Conservation (phyloP, 768 basidiomycete species). For the Dioszegia crocea region DNA sequence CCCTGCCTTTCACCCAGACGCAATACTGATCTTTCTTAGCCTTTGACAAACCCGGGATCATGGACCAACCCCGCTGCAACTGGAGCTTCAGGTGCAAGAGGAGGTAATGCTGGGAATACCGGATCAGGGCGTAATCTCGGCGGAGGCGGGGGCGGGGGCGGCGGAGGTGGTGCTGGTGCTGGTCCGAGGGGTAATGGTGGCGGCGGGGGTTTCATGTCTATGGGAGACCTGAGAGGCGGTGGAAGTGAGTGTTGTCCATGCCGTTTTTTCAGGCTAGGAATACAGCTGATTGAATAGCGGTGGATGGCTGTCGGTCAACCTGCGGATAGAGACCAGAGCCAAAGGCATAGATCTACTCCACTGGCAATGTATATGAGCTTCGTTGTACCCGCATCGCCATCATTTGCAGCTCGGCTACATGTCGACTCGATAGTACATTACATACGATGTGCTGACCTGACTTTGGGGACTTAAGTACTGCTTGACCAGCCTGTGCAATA, state of each 20-base stretch:
- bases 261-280: background rate
- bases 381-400: too few species aligned
- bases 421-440: too few species aligned
- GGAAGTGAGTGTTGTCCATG: slow-evolving; percentile 32
- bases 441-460: too few species aligned
- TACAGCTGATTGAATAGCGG: slow-evolving; percentile 19
- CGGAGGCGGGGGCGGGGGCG: slow-evolving; percentile 19
- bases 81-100: background rate
- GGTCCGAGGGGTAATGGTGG: slow-evolving; percentile 20
- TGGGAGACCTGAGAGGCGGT: slow-evolving; percentile 34
- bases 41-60: slow-evolving; percentile 30
- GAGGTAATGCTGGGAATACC: too few species aligned
- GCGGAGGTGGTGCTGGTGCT: slow-evolving; percentile 27
- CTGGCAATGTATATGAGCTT: too few species aligned
- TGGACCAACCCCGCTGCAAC: slow-evolving; percentile 25
- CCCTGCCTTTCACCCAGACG: background rate
- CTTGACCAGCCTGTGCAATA: too few species aligned
- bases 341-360: too few species aligned
- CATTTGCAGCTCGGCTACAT: too few species aligned
- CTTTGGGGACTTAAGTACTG: too few species aligned
- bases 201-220: slow-evolving; percentile 36
- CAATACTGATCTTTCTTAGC: slow-evolving; percentile 13
- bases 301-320: slow-evolving; percentile 36
- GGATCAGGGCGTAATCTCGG: slow-evolving; percentile 10
- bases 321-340: slow-evolving; percentile 42